Base-by-base conservation (phyloP, 1,284 basidiomycete genomes). In the Anthracocystis setariae region DNA sequence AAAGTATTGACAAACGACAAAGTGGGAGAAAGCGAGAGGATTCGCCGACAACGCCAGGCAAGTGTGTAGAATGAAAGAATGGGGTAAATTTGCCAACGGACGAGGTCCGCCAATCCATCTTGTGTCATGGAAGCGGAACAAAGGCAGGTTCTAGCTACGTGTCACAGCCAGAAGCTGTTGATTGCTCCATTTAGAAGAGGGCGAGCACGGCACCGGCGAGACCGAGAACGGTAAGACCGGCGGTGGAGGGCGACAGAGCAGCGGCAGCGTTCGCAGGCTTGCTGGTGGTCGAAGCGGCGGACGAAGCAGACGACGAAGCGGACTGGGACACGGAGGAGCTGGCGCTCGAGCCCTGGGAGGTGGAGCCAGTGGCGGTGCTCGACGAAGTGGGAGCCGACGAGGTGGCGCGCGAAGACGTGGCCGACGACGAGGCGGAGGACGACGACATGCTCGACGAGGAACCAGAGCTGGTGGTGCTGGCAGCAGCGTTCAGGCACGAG, bases 241-340 rank as follows among this genome's bases (percentile, higher is more conserved):
- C 68, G 43, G 62, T 65, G 54, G 68, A 54, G 58, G 68, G 68
- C 23, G 68, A 71, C 50, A 71, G 61, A 54, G 58, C 58, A 15
- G 57, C 55, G 40, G 68, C 68, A 25, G 20, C 58, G 62, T 66
- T 71, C 38, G 61, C 3, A 29, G 56, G 29, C 10, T 27, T n/a
- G 32, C 44, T 50, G 40, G 51, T 33, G 46, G 63, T 50, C 38
- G 61, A 44, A 37, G 40, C 23, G 27, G 57, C 35, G 29, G 64
- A 23, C 24, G 35, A 37, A n/a, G 8, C 35, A 37, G 35, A 37
- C 29, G 29, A 12, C 7, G 29, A 7, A 15, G 55, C 55, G n/a
- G 55, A n/a, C 20, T 21, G 12, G 43, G 53, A 43, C 45, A 21
- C 24, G 13, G 58, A 33, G 21, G 52, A 15, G 25, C 20, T 15